phyloP scores from a whole-genome alignment of 352 stramenopile genomes.

The Phytophthora pinifolia region DNA sequence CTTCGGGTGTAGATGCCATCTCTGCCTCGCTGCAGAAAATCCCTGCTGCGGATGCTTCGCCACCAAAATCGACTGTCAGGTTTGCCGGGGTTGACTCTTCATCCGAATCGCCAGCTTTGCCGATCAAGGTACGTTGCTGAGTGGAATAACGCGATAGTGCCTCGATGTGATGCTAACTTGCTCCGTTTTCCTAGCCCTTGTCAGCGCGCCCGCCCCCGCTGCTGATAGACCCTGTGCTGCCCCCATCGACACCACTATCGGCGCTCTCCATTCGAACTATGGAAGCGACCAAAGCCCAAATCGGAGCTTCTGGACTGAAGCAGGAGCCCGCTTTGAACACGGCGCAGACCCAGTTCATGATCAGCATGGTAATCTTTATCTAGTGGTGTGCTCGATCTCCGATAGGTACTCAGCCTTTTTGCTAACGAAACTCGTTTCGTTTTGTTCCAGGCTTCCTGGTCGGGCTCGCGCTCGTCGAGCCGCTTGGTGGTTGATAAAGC shows the following conservation, averaged over 20 bases:
- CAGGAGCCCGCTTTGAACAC: background rate
- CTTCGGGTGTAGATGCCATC: background rate
- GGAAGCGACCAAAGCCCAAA: slow-evolving; percentile 15
- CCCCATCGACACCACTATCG: background rate
- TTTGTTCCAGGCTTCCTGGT: slow-evolving; percentile 41
- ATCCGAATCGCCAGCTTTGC: background rate
- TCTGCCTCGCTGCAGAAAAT: background rate
- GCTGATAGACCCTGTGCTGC: background rate
- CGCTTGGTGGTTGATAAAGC: slow-evolving; percentile 36
- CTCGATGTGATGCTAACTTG: background rate
- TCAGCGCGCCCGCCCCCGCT: background rate
- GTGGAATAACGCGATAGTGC: too few species aligned
- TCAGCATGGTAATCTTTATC: slow-evolving; percentile 42
- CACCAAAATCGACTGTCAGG: slow-evolving; percentile 5
- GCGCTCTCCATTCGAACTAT: slow-evolving; percentile 29
- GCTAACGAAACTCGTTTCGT: too few species aligned
- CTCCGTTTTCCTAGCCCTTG: background rate
- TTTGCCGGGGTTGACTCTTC: slow-evolving; percentile 1
- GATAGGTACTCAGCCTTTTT: too few species aligned
- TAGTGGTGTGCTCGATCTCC: background rate
- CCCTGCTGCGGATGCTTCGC: background rate
- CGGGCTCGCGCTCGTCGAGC: slow-evolving; percentile 38
- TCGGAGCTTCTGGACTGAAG: background rate
- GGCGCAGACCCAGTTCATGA: slow-evolving; percentile 34
- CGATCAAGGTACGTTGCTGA: background rate